A percentile compares a stretch with the other conserved stretches of the same genome.
Evolutionary conservation across 306 rosid genomes (phyloP).

Genomic region (Sicyos baderoa): DNA sequence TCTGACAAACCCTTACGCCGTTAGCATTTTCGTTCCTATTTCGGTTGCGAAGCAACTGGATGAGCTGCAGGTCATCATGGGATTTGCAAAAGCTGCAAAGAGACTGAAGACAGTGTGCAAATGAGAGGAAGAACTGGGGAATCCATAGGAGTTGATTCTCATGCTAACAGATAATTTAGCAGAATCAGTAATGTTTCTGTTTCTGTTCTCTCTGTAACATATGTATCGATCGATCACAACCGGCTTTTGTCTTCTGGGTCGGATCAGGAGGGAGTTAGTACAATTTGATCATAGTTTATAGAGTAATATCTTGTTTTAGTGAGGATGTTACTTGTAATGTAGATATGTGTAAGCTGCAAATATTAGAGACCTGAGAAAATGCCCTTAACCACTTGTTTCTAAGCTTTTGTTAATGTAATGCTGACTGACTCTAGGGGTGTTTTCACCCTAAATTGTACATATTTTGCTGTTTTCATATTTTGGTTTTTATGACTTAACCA

Average conservation of each 20-base stretch:
- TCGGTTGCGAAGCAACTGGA: constrained; percentile 72
- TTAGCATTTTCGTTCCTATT: neutral
- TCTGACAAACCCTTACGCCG: neutral
- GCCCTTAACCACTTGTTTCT: constrained; percentile 1
- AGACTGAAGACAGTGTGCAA: constrained; percentile 77
- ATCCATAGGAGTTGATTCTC: neutral
- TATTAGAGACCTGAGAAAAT: constrained; percentile 12
- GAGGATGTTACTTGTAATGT: constrained; percentile 18
- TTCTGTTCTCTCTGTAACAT: constrained; percentile 15
- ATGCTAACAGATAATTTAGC: constrained; percentile 16
- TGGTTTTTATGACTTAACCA: neutral
- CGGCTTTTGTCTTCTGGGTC: neutral
- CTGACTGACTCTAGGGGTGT: constrained; percentile 4
- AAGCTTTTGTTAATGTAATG: constrained; percentile 13
- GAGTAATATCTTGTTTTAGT: constrained; percentile 21
- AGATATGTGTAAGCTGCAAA: constrained; percentile 14
- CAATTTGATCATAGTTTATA: constrained; percentile 6
- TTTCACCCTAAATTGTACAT: constrained; percentile 6
- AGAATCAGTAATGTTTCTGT: neutral
- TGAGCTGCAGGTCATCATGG: constrained; percentile 90
- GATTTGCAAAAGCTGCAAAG: constrained; percentile 93
- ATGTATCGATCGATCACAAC: neutral
- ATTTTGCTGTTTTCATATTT: neutral
- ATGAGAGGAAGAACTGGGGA: constrained; percentile 32
- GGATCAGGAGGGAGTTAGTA: neutral